phyloP scores from a whole-genome alignment of 2,329 filamentous ascomycete genomes.

The Corniculantispora saksenae region DNA sequence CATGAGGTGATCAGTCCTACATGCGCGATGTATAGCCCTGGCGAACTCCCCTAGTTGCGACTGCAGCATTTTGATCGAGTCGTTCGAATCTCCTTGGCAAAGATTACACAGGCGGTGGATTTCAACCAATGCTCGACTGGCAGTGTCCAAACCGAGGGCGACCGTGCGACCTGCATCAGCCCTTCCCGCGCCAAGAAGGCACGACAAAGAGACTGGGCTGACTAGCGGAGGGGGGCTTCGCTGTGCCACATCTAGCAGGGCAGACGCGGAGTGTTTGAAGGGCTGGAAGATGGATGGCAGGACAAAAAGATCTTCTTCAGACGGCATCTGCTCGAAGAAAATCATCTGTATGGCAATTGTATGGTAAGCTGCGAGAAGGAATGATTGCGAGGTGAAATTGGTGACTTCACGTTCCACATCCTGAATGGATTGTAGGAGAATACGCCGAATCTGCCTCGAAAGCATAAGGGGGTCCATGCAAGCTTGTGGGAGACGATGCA shows the following conservation, averaged over 20 bases:
- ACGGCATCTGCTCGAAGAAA: background rate
- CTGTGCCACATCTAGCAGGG: background rate
- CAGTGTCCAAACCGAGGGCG: background rate
- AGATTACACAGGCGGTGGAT: background rate
- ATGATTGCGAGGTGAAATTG: background rate
- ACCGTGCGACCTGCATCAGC: background rate
- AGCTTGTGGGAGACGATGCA: background rate
- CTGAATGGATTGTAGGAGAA: background rate
- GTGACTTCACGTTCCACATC: background rate
- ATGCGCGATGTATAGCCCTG: background rate
- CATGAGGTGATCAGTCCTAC: constrained; percentile 1
- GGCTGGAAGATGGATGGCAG: background rate
- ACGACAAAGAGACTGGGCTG: background rate
- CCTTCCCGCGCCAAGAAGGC: background rate
- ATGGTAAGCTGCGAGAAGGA: background rate
- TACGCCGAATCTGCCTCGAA: background rate
- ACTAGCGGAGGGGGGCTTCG: background rate
- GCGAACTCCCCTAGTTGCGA: background rate
- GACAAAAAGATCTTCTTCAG: background rate
- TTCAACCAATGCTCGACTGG: background rate
- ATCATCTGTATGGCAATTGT: background rate
- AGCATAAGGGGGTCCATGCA: background rate
- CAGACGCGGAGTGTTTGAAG: background rate
- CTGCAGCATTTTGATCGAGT: background rate
- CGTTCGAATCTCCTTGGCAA: background rate